Evolutionary conservation across 192 early-diverging fungal species (phyloP), one percentile per base, ranked within the genome.

Genomic region (Backusella tuberculispora): DNA sequence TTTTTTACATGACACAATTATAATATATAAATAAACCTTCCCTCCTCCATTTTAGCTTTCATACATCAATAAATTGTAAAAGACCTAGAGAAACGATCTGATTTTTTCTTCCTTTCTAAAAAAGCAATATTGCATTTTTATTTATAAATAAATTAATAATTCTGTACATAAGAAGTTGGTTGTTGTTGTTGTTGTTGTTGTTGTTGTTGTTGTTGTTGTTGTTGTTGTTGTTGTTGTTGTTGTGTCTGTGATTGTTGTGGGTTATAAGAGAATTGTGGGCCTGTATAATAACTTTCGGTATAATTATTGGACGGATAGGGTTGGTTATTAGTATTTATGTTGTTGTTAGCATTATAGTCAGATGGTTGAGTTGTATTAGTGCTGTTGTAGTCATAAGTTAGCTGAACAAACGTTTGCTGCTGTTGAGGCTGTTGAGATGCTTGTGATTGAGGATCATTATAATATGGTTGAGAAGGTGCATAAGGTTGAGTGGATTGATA

Each of bases 161-260:
- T 60, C 13, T 60, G 53, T 60, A 60, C 53, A 60, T 60, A 60
- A 60, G 53, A 60, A 26, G 53, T 60, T 60, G 53, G 53, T 6
- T 60, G 53, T 21, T 24, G 50, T 3, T 53, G 50, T 3, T 56
- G 48, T 19, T 53, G 48, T 2, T 53, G 48, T 7, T 53, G 48
- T n/a, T 50, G 48, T n/a, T 50, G 50, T 0, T 24, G 50, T 3
- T 53, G 48, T 6, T 53, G 44, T 47, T 21, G 26, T n/a, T 26
- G 4, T 19, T n/a, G 21, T 3, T 47, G 26, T 34, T 47, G 64
- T 4, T 66, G 44, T 56, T 29, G 76, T 29, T 44, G 71, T 42
- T 72, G 76, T 50, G 53, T 68, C 19, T 70, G 75, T 34, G 64
- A 12, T n/a, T 66, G 65, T n/a, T 66, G 65, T 19, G 17, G 40